Base-by-base conservation (phyloP, 371 early-diverging fungal species). In the Fennellomyces sp. region DNA sequence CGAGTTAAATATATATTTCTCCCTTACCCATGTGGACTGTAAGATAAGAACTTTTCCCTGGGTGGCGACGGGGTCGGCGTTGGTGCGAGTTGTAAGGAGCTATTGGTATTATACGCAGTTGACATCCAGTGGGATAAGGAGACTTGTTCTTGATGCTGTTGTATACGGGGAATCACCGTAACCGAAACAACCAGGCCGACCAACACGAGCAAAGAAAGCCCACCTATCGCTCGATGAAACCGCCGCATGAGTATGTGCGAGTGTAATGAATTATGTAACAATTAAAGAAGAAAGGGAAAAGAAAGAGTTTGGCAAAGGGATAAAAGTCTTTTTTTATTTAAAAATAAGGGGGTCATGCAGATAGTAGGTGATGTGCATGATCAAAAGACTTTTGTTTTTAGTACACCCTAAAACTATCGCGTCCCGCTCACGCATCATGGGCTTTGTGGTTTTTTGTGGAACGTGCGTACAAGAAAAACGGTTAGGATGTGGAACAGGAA, bases 21-120 rank as follows among this genome's bases (percentile, higher is more conserved):
- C 5, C 12, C 41, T 58, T 64, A 64, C 65, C 65, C 65, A 27
- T 59, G 55, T 7, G 55, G 59, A 49, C 59, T 59, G 41, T 64
- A 64, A 7, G 64, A 63, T 35, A 63, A 42, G 17, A 63, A 63
- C 35, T 35, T 39, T 53, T 63, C 64, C 7, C n/a, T 15, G n/a
- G 13, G 13, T 13, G 28, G 4, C 12, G 51, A 17, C 17, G 30
- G 12, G 0, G 51, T 5, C 23, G 51, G 7, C 13, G 30, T 5
- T 7, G 17, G 23, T 45, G 15, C 10, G 5, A n/a, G 19, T 10
- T 15, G 23, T n/a, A 28, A 6, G 7, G 28, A 15, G 51, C 6
- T 31, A 17, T 12, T 50, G 45, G 11, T 45, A 17, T 45, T 45
- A 17, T 11, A 23, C 6, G 23, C 10, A 45, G 6, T 33, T 33